Conservation (phyloP, 495 filamentous ascomycete genomes). For the Aspergillus leporis region DNA sequence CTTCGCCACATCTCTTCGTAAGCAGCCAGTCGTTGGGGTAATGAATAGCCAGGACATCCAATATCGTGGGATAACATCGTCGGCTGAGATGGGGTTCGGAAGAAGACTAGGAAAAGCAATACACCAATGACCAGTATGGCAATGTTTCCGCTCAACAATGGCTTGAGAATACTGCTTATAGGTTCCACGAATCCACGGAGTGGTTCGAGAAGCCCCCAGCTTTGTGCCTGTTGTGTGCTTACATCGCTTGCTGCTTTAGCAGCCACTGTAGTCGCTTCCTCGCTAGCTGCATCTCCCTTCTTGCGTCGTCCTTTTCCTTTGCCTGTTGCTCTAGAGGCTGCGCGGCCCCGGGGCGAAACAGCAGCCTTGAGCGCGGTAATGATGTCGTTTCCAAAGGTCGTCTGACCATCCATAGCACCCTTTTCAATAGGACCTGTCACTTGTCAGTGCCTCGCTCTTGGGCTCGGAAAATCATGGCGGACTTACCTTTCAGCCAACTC, state of each 20-base stretch:
- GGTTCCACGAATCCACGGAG: conserved; percentile 69
- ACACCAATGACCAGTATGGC: conserved; percentile 48
- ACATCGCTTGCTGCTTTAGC: conserved; percentile 46
- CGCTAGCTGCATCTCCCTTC: conserved; percentile 49
- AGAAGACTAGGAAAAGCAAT: conserved; percentile 59
- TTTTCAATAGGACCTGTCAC: conserved; percentile 86
- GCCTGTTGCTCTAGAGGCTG: conserved; percentile 41
- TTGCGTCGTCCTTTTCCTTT: conserved; percentile 53
- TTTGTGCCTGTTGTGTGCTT: conserved; percentile 40
- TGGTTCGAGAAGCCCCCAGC: conserved; percentile 84
- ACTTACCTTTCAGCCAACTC: conserved; percentile 93
- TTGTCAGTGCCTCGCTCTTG: conserved; percentile 20
- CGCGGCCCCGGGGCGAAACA: conserved; percentile 62
- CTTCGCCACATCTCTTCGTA: conserved; percentile 93
- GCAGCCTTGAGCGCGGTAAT: conserved; percentile 70
- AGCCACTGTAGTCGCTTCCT: conserved; percentile 36
- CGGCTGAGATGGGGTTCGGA: conserved; percentile 52
- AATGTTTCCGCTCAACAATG: conserved; percentile 71
- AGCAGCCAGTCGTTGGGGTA: conserved; percentile 71
- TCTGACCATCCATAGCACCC: conserved; percentile 88
- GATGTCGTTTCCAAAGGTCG: conserved; percentile 73
- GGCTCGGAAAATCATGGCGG: conserved; percentile 11
- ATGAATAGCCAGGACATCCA: conserved; percentile 32
- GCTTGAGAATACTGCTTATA: conserved; percentile 65
- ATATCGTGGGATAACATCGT: conserved; percentile 37